Conservation (phyloP, 495 filamentous ascomycete species). For the Hypoxylon fuscum region DNA sequence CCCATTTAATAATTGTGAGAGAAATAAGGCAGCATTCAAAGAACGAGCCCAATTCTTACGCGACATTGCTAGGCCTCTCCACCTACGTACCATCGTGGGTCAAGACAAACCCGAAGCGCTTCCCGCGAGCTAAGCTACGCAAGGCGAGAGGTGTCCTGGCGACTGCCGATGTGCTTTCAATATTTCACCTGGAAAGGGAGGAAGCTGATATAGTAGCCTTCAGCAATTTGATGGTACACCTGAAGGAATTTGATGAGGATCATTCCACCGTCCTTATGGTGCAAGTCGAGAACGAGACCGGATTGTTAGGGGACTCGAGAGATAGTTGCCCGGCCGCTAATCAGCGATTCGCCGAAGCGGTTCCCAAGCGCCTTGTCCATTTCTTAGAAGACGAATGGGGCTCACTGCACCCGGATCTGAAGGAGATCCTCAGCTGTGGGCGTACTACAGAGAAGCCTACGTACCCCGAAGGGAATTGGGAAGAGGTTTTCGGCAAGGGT, state of each 20-base stretch:
- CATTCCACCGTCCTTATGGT: slow-evolving; percentile 60
- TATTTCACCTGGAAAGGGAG: slow-evolving; percentile 48
- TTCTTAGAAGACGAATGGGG: slow-evolving; percentile 46
- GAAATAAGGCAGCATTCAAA: neutral
- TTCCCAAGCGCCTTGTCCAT: slow-evolving; percentile 48
- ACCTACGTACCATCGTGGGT: slow-evolving; percentile 57
- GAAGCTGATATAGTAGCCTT: slow-evolving; percentile 53
- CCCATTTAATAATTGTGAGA: slow-evolving; percentile 58
- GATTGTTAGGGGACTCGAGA: slow-evolving; percentile 57
- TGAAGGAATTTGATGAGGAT: slow-evolving; percentile 51
- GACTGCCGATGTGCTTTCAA: slow-evolving; percentile 47
- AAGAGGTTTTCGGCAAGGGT: slow-evolving; percentile 52
- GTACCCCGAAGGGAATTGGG: slow-evolving; percentile 48
- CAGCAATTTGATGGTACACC: slow-evolving; percentile 47
- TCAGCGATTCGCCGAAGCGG: slow-evolving; percentile 43
- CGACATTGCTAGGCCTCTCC: slow-evolving; percentile 31
- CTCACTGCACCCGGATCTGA: slow-evolving; percentile 35
- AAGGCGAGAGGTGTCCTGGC: slow-evolving; percentile 41
- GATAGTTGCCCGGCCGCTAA: slow-evolving; percentile 52
- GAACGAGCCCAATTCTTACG: neutral
- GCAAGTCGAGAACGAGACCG: slow-evolving; percentile 62
- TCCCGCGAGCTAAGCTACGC: slow-evolving; percentile 50
- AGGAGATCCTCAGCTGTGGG: neutral
- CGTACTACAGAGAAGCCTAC: slow-evolving; percentile 2
- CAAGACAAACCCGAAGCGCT: slow-evolving; percentile 54